Percentiles rank a stretch among this genome's conserved stretches.
These are phyloP conservation scores for Chlorella sp. DNA, from an alignment of 139 green algal genomes.

Conservation along the genomic window DNA sequence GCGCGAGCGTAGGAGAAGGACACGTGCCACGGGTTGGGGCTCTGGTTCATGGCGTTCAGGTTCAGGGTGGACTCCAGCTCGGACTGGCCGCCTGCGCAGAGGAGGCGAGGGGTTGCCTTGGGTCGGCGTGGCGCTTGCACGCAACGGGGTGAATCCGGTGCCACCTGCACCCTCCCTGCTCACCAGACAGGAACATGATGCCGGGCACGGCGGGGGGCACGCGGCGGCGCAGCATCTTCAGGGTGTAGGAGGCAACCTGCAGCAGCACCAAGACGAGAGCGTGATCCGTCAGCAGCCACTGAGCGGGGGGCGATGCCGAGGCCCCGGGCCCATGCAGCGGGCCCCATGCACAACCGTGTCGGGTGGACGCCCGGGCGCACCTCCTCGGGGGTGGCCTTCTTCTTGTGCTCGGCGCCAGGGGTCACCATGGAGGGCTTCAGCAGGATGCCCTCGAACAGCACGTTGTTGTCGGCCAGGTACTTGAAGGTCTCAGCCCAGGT, in stretches of 20 bases:
- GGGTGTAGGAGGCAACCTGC: conserved; percentile 31
- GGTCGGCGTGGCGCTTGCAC: no score
- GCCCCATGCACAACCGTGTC: background rate
- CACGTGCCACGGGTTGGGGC: conserved; percentile 99
- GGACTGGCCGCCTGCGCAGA: conserved; percentile 85
- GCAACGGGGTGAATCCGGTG: no score
- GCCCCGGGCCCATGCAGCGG: no score
- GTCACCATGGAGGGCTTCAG: conserved; percentile 99
- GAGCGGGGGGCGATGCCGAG: no score
- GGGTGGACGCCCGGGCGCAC: conserved; percentile 69
- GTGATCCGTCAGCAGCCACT: no score
- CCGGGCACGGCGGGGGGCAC: conserved; percentile 97
- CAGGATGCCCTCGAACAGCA: conserved; percentile 99
- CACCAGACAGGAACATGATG: conserved; percentile 99
- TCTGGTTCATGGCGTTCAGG: conserved; percentile 99
- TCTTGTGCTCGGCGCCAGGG: conserved; percentile 92
- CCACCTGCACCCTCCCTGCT: no score
- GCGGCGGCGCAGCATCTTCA: conserved; percentile 88
- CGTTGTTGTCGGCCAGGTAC: conserved; percentile 95
- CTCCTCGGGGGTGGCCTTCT: conserved; percentile 74
- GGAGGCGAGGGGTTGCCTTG: no score
- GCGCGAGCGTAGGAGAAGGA: conserved; percentile 99
- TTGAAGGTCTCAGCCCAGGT: conserved; percentile 99
- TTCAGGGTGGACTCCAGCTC: conserved; percentile 99
- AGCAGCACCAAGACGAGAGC: background rate